Base-by-base conservation (phyloP, 2,329 filamentous ascomycete genomes). In the Thermoascus crustaceus region DNA sequence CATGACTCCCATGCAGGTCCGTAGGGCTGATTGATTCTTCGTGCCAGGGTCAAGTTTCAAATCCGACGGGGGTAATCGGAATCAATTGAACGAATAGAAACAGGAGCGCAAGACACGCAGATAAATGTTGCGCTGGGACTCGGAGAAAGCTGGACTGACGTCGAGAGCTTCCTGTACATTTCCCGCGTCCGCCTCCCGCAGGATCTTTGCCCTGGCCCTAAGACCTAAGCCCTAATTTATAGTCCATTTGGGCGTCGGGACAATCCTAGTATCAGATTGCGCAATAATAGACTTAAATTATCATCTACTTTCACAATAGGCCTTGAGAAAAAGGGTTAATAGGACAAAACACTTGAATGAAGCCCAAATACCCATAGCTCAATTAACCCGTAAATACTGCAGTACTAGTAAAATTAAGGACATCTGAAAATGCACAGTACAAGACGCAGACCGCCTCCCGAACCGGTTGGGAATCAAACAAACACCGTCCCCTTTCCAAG, bases 221-320 rank as follows among this genome's bases (percentile, higher is more conserved):
- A 35, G 36, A 39, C 49, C 49, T 53, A 50, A 46, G 45, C 50
- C 49, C 50, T 53, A 40, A 5, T 9, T 10, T 25, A 8, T 2
- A 7, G n/a, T 16, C 18, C 1, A 20, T 21, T 30, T 11, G 9
- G 25, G 19, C 24, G 19, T 30, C 2, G 16, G 9, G 30, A 11
- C 30, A n/a, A n/a, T n/a, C n/a, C n/a, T n/a, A n/a, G 8, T 25
- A 25, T 25, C 13, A 25, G 23, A 25, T 11, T n/a, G 10, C 9
- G 23, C 8, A 3, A 9, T n/a, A n/a, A n/a, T n/a, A n/a, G n/a
- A n/a, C n/a, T n/a, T n/a, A n/a, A n/a, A n/a, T n/a, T n/a, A n/a
- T n/a, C n/a, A n/a, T n/a, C n/a, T n/a, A n/a, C n/a, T n/a, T n/a
- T n/a, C n/a, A n/a, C n/a, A n/a, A n/a, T n/a, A n/a, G n/a, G n/a